Base-by-base conservation (phyloP, 2,329 filamentous ascomycete genomes). In the Epichloe baconii region DNA sequence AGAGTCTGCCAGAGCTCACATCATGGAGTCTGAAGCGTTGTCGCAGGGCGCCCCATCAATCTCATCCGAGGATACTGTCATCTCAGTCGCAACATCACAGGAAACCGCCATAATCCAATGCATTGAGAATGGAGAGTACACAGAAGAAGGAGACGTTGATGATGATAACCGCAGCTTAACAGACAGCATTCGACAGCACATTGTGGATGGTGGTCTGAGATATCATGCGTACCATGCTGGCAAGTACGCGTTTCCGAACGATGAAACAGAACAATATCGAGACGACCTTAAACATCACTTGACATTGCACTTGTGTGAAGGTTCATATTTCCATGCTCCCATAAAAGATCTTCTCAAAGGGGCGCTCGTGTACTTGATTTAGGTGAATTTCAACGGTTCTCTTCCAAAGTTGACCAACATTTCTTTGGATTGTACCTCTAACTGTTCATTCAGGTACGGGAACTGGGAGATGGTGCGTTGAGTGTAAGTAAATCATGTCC, bases 391-490 rank as follows among this genome's bases (percentile, higher is more conserved):
- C 31, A 11, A 31, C 31, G 3, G 1, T 31, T 31, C 31, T 31
- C 31, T 31, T 31, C 31, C 31, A 31, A 31, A 31, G 31, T 31
- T 31, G 31, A 34, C 11, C 1, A 26, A 44, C 17, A 19, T 7
- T 17, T 47, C 17, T n/a, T 37, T 26, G 21, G 36, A 11, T 7
- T 23, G 12, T 37, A 15, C 8, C 6, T 26, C 44, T 49, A 26
- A 51, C 12, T 23, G 47, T 40, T 47, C 48, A 12, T 52, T 44
- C 49, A 74, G 72, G 72, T 19, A 76, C 74, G 5, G 74, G 74
- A 11, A 76, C 73, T 10, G 74, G 74, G 2, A 71, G 70, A 52
- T 77, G 74, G 74, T 71, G 69, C 44, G 67, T 75, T 44, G 70
- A 76, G 54, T 59, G 74, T 76, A 61, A 66, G 74, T 68, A 44